Percentiles rank a stretch among this genome's conserved stretches.
These are phyloP conservation scores for Osmanthus fragrans DNA, from an alignment of 257 asterid species.

Conservation along the genomic window DNA sequence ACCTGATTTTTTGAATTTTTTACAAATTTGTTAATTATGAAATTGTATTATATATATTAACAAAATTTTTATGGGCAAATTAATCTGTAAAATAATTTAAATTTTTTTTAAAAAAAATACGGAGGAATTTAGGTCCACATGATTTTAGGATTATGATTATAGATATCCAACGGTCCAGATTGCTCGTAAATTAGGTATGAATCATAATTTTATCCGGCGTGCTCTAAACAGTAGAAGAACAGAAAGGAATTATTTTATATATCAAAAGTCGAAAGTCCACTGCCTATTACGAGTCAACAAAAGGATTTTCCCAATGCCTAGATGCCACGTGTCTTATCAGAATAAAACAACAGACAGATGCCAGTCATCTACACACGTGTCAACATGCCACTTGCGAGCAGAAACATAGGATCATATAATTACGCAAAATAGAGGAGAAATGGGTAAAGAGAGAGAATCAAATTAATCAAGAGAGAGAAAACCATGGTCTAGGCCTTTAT, in stretches of 20 bases:
- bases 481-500: constrained; percentile 41
- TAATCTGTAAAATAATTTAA: too few species aligned
- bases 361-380: constrained; percentile 1
- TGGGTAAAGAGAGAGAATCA: constrained; percentile 17
- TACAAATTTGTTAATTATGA: too few species aligned
- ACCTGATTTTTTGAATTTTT: too few species aligned
- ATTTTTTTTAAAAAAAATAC: too few species aligned
- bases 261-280: constrained; percentile 7
- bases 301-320: neutral
- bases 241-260: too few species aligned
- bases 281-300: constrained; percentile 13
- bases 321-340: neutral
- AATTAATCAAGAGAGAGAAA: constrained; percentile 23
- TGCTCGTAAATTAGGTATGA: neutral
- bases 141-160: neutral
- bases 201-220: neutral
- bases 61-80: too few species aligned
- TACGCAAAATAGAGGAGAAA: neutral
- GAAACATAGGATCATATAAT: constrained; percentile 3
- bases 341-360: constrained; percentile 3
- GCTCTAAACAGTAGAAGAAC: constrained; percentile 1
- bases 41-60: too few species aligned
- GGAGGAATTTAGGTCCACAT: neutral
- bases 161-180: neutral
- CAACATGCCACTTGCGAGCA: neutral